A percentile compares a stretch with the other conserved stretches of the same genome.
These are phyloP conservation scores for Magnolia changhungtana DNA, from an alignment of 164 flowering plant genomes.

Conservation along the genomic window DNA sequence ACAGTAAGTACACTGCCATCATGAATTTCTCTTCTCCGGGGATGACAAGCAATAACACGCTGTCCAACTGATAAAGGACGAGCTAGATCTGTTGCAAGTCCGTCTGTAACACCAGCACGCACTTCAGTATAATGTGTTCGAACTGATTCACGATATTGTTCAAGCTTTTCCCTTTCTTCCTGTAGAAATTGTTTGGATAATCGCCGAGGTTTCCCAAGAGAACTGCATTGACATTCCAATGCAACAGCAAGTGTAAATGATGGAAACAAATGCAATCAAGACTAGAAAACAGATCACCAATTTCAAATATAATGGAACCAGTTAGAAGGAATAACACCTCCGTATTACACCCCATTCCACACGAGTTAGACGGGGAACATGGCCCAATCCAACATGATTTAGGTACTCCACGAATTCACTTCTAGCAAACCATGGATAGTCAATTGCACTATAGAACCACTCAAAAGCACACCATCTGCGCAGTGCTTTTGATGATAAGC, in stretches of 20 bases:
- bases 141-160: conserved; percentile 82
- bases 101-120: conserved; percentile 68
- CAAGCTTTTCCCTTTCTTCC: conserved; percentile 85
- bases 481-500: conserved; percentile 49
- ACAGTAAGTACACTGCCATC: conserved; percentile 87
- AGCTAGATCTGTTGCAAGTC: conserved; percentile 84
- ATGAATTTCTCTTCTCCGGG: conserved; percentile 79
- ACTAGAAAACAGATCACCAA: neutral
- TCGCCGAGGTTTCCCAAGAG: conserved; percentile 92
- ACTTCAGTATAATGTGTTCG: conserved; percentile 79
- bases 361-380: conserved; percentile 87
- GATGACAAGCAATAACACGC: conserved; percentile 84
- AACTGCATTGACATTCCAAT: conserved; percentile 45
- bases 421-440: conserved; percentile 94
- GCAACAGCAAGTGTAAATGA: neutral
- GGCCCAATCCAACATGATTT: conserved; percentile 85
- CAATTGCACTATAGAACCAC: conserved; percentile 96
- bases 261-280: neutral
- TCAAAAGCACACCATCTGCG: conserved; percentile 90
- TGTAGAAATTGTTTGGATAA: conserved; percentile 73
- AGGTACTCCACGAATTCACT: conserved; percentile 93
- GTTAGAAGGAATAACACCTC: conserved; percentile 43
- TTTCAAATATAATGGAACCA: neutral
- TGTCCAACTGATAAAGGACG: conserved; percentile 88
- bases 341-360: conserved; percentile 96